Conservation (phyloP, 75 land plant genomes). For the Pseudotsuga menziesii region DNA sequence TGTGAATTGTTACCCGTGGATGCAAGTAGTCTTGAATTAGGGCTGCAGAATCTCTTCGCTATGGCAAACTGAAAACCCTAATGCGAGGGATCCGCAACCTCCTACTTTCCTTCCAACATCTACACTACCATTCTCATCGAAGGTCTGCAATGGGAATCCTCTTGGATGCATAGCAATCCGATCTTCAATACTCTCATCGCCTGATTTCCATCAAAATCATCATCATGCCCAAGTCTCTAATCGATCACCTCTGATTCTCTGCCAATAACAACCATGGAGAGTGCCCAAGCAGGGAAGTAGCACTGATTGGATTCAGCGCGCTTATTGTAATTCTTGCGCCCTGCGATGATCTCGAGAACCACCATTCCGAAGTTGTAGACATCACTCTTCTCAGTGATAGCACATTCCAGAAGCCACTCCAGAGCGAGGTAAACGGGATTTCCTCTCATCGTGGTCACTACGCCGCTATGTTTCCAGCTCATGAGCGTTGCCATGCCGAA, state of each 20-base stretch:
- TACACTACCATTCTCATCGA: constrained; percentile 18
- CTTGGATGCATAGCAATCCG: constrained; percentile 34
- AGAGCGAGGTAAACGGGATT: constrained; percentile 48
- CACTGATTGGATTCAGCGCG: background rate
- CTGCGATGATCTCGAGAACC: constrained; percentile 16
- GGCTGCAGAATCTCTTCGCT: background rate
- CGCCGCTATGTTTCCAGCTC: constrained; percentile 33
- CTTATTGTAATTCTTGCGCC: constrained; percentile 10
- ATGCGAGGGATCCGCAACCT: constrained; percentile 2
- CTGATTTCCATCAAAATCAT: background rate
- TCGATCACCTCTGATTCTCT: constrained; percentile 6
- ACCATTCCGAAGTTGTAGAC: constrained; percentile 34
- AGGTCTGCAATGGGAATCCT: constrained; percentile 15
- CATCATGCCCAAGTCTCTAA: background rate
- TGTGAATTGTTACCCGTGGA: no score
- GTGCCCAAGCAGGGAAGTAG: background rate
- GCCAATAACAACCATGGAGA: background rate
- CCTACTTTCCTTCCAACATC: constrained; percentile 26
- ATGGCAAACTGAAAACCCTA: background rate
- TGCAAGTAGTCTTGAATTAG: background rate
- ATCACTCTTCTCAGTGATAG: constrained; percentile 18
- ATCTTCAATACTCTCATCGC: constrained; percentile 7
- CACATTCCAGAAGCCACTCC: constrained; percentile 20
- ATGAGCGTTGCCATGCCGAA: constrained; percentile 40
- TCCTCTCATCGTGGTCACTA: constrained; percentile 38